Base-by-base conservation (phyloP, 164 flowering plant genomes). In the Tetracentron sinense region DNA sequence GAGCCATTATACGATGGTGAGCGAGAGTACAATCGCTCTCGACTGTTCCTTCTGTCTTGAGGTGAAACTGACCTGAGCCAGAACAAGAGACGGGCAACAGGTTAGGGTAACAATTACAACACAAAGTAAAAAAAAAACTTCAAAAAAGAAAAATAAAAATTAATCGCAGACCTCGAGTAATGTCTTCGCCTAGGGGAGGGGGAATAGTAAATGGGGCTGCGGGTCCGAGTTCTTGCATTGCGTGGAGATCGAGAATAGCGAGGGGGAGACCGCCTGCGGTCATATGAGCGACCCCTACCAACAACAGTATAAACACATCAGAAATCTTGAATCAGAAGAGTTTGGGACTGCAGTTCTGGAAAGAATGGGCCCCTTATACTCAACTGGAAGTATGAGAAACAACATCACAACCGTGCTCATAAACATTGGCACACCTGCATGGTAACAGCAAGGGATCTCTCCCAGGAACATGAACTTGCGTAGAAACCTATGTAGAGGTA, bases 61-160 rank as follows among this genome's bases (percentile, higher is more conserved):
- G 89, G 87, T 5, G 92, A 84, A 54, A 74, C 54, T 17, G 88
- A 86, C 76, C 91, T 82, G 78, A 19, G 12, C 2, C 47, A 10
- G 21, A 15, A 47, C 47, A 29, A 35, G 48, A 33, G 29, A 19
- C 6, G 11, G 10, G 31, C 10, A n/a, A 16, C 25, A 23, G 3
- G 30, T 20, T 23, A 12, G 26, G 22, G 1, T 3, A 8, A 17
- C 56, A 30, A 16, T 17, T 3, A 60, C 0, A 26, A 20, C 0
- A 57, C 5, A 29, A 7, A 27, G 31, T 12, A 55, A 4, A 38
- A 6, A 15, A 14, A 19, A 6, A 19, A 5, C 26, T 1, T 50
- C 54, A 50, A 20, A 2, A 50, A 56, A 20, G 15, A 29, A 0
- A 8, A 12, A 17, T 20, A 4, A 44, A 4, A 27, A 56, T 44